Evolutionary conservation across 495 filamentous ascomycete genomes (phyloP).

Genomic region (Amorphotheca resinae): DNA sequence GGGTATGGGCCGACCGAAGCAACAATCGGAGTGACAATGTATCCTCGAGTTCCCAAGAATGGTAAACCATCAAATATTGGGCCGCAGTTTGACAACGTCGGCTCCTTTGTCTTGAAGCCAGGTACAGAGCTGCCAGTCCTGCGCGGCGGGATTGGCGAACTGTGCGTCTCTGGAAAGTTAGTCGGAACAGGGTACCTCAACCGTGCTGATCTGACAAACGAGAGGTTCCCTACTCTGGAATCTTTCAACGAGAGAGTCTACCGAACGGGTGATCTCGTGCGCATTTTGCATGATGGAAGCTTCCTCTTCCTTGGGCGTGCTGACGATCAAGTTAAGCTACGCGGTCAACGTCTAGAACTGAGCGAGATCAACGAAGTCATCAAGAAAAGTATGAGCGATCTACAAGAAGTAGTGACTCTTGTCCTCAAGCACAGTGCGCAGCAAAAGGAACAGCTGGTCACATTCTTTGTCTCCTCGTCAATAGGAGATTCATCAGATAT

Average conservation of each 20-base stretch:
- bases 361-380: constrained; percentile 63
- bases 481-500: constrained; percentile 1
- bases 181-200: constrained; percentile 85
- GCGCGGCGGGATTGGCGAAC: constrained; percentile 70
- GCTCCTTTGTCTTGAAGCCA: constrained; percentile 63
- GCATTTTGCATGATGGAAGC: constrained; percentile 54
- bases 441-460: constrained; percentile 56
- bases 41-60: constrained; percentile 52
- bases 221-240: constrained; percentile 47
- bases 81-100: constrained; percentile 68
- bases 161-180: constrained; percentile 75
- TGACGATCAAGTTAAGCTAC: constrained; percentile 71
- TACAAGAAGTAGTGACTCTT: constrained; percentile 50
- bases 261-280: constrained; percentile 68
- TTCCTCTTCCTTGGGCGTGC: constrained; percentile 64
- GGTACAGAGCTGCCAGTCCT: constrained; percentile 56
- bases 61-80: constrained; percentile 81
- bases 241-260: constrained; percentile 46
- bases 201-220: constrained; percentile 50
- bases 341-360: constrained; percentile 67
- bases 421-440: constrained; percentile 50
- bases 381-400: constrained; percentile 28
- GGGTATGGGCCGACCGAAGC: constrained; percentile 79
- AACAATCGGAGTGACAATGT: constrained; percentile 80
- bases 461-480: constrained; percentile 41